phyloP scores from a whole-genome alignment of 31 red algal species.

The Asparagopsis taxiformis region DNA sequence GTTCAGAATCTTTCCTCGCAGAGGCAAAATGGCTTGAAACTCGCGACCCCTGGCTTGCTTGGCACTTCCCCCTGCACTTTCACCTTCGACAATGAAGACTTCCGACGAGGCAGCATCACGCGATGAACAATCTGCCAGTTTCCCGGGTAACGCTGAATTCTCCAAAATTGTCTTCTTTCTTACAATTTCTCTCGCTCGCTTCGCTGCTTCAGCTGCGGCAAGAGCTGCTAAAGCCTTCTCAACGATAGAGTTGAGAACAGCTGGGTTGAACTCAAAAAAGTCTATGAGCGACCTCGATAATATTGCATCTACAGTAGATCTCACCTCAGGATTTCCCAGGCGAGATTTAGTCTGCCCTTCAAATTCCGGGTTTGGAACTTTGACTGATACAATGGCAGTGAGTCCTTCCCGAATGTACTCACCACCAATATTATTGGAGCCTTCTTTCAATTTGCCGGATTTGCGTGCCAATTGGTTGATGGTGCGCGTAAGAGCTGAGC shows the following conservation, averaged over 20 bases:
- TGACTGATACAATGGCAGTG: slow-evolving; percentile 94
- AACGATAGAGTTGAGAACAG: slow-evolving; percentile 56
- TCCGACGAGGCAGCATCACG: slow-evolving; percentile 76
- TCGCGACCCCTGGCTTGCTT: slow-evolving; percentile 95
- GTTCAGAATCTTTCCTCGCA: slow-evolving; percentile 99
- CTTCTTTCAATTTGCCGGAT: slow-evolving; percentile 75
- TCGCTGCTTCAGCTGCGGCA: slow-evolving; percentile 92
- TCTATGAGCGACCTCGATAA: slow-evolving; percentile 61
- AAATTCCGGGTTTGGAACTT: slow-evolving; percentile 99
- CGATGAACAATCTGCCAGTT: slow-evolving; percentile 94
- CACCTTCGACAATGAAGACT: slow-evolving; percentile 99
- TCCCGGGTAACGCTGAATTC: slow-evolving; percentile 89
- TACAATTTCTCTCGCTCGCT: slow-evolving; percentile 89
- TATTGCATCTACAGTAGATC: slow-evolving; percentile 78
- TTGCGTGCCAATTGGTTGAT: slow-evolving; percentile 81
- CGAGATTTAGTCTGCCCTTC: slow-evolving; percentile 99
- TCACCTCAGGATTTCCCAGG: slow-evolving; percentile 92
- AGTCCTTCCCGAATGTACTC: slow-evolving; percentile 99
- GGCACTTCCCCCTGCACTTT: slow-evolving; percentile 98
- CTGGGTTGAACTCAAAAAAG: slow-evolving; percentile 84
- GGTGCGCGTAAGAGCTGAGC: slow-evolving; percentile 76
- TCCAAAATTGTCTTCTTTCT: slow-evolving; percentile 92
- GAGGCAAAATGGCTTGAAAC: slow-evolving; percentile 97
- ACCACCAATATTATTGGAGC: slow-evolving; percentile 67
- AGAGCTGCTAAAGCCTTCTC: slow-evolving; percentile 81